Base-by-base conservation (phyloP, 176 grass and related monocot species). In the Paspalum notatum region DNA sequence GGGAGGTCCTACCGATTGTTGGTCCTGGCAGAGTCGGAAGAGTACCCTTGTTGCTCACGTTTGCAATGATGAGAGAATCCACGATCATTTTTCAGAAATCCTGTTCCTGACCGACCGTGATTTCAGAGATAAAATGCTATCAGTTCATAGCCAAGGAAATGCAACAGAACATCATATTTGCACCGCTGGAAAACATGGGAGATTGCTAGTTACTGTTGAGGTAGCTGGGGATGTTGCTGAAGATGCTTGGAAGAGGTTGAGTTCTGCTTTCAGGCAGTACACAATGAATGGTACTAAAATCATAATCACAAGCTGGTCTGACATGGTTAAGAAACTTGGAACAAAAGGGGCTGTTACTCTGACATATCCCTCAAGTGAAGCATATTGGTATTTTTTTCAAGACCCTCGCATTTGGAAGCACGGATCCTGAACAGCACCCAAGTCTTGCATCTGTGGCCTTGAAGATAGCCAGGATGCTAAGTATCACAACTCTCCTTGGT, bases 11-110 rank as follows among this genome's bases (percentile, higher is more conserved):
- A 1, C 39, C 65, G 2, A 44, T 68, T 45, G 20, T 68, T 15
- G 62, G 62, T 39, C 62, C 62, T 3, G 37, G 32, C 1, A 3
- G 16, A 17, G 27, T 64, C 2, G 71, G 81, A 9, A 67, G 45
- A 84, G 58, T 32, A 84, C 53, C 24, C 71, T 84, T 27, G 71
- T 25, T 1, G 71, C 74, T 37, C 81, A 76, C 47, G 66, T 25
- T 40, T 84, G 42, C 24, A 20, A 66, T 10, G 71, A 76, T 45
- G 45, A 59, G 10, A 76, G 59, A 22, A 45, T 84, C 5, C 17
- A 47, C 9, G 22, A 2, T 5, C 42, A 56, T 68, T 83, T 83
- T 52, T 52, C 68, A 20, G 38, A 73, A 20, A 59, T 47, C 27
- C 16, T 6, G 3, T n/a, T 18, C 22, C n/a, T 14, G 4, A 8